phyloP scores from a whole-genome alignment of 768 basidiomycete species.

The Russula lepida region DNA sequence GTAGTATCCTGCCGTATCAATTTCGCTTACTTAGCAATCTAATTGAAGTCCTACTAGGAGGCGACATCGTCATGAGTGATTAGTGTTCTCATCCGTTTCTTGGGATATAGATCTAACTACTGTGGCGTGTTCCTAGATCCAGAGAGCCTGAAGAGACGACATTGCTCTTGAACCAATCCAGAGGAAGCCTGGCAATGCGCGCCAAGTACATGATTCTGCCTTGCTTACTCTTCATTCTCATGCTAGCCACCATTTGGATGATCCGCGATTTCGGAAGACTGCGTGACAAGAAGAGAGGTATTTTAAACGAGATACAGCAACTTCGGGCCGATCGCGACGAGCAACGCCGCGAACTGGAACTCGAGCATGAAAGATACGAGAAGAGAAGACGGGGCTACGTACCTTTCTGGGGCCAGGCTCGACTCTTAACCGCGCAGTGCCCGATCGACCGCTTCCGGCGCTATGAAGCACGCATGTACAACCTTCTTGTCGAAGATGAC shows the following conservation, averaged over 20 bases:
- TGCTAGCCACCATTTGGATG: neutral
- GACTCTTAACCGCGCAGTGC: slow-evolving; percentile 3
- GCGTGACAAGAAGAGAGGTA: neutral
- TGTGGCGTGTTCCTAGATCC: neutral
- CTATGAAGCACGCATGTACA: slow-evolving; percentile 21
- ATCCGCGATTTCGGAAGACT: neutral
- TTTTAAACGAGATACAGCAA: slow-evolving; percentile 2
- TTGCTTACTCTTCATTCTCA: neutral
- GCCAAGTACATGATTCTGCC: neutral
- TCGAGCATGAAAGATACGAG: slow-evolving; percentile 17
- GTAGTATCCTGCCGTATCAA: neutral
- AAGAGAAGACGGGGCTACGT: slow-evolving; percentile 11
- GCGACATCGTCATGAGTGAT: neutral
- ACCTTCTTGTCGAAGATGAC: slow-evolving; percentile 22
- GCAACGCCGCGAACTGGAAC: slow-evolving; percentile 12
- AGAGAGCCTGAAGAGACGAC: slow-evolving; percentile 1
- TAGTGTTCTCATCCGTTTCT: neutral
- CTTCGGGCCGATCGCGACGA: slow-evolving; percentile 11
- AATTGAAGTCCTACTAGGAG: neutral
- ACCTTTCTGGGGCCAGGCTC: slow-evolving; percentile 15
- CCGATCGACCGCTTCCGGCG: slow-evolving; percentile 7
- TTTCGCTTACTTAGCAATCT: neutral
- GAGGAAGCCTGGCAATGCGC: neutral
- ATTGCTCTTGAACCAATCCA: neutral
- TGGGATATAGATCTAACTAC: neutral